phyloP scores from a whole-genome alignment of 1,284 basidiomycete genomes.

The Pseudozyma thailandica region DNA sequence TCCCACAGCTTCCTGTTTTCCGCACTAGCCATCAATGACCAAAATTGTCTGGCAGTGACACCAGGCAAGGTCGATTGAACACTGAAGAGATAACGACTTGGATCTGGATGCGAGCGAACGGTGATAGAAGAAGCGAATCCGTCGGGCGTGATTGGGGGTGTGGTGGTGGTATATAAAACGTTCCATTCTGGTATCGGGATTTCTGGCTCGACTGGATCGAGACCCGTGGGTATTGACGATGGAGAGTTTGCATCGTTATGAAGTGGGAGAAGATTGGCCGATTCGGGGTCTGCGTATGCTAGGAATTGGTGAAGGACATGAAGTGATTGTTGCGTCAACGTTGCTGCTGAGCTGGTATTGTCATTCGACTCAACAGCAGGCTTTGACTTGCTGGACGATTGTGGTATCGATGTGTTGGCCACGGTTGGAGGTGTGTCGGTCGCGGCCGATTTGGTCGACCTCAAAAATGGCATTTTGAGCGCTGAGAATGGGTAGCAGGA shows the following conservation, averaged over 20 bases:
- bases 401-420: constrained; percentile 7
- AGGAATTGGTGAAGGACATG: constrained; percentile 45
- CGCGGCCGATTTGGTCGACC: too few relatives aligned
- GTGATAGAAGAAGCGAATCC: constrained; percentile 49
- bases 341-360: constrained; percentile 12
- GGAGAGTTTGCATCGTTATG: constrained; percentile 6
- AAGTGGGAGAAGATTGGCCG: constrained; percentile 34
- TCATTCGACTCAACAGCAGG: background rate
- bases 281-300: constrained; percentile 37
- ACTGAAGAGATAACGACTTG: constrained; percentile 52
- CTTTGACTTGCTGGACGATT: background rate
- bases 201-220: constrained; percentile 16
- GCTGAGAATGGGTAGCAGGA: too few relatives aligned
- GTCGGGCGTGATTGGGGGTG: constrained; percentile 16
- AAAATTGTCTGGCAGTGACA: constrained; percentile 55
- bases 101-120: constrained; percentile 52
- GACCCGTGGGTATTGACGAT: constrained; percentile 18
- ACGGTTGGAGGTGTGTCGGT: constrained; percentile 3
- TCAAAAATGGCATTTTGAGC: too few relatives aligned
- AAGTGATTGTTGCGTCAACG: constrained; percentile 38
- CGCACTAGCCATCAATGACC: constrained; percentile 60
- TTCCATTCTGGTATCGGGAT: constrained; percentile 53
- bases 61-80: constrained; percentile 53
- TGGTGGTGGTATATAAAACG: constrained; percentile 44
- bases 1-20: constrained; percentile 60